Evolutionary conservation across 306 rosid species (phyloP), one percentile per base, ranked within the genome.

Genomic region (Corylus avellana): DNA sequence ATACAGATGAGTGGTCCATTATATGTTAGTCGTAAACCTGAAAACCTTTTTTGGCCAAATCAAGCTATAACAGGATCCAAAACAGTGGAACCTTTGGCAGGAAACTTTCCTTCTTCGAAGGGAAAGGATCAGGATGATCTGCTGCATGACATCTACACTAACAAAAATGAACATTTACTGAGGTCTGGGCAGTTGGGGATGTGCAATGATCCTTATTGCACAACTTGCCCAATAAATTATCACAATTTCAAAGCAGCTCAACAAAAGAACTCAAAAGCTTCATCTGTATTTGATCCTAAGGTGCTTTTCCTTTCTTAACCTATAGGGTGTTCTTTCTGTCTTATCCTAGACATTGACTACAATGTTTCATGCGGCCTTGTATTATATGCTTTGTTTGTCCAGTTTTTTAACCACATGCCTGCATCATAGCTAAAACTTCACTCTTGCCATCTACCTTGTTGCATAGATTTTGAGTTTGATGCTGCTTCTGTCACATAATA

Each of bases 151-250:
- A 78, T 76, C 70, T 49, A 84, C 72, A 81, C 78, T 44, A 80
- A 75, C 25, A 89, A 78, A 72, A 92, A 90, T 72, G 96, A 92
- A 68, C 95, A 90, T 72, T 88, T 93, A 72, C 78, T 92, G 79
- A 90, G 89, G 85, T 93, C 98, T 72, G 98, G 98, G 62, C 97
- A 88, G 77, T 74, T 93, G 82, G 98, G 98, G 70, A 80, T 89
- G 95, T 93, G 98, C 80, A 89, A 85, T 81, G 98, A 93, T 85
- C 98, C 98, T 78, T 93, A 86, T 77, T 93, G 98, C 80, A 92
- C 96, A 22, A 90, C 92, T 64, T 94, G 98, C 85, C 98, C 98
- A 75, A 85, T 95, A 72, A 85, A 78, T 79, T 86, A 78, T 79
- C 81, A 84, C 87, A 78, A 82, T 77, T 44, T 42, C 77, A 89